Conservation (phyloP, 495 filamentous ascomycete species). For the Amorphotheca resinae region DNA sequence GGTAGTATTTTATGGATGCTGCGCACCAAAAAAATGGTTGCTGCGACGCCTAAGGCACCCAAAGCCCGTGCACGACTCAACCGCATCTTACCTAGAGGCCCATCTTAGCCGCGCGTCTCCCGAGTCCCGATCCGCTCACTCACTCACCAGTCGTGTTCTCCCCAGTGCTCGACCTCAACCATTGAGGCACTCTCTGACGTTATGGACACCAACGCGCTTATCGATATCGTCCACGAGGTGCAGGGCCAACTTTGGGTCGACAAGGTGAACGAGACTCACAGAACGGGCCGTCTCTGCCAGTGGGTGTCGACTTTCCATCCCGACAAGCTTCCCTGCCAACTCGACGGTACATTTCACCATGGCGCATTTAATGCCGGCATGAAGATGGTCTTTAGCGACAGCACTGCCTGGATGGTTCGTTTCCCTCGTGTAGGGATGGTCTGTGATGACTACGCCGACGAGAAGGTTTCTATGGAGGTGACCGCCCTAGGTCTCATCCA, state of each 20-base stretch:
- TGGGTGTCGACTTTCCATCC: constrained; percentile 30
- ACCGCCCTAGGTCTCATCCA: constrained; percentile 25
- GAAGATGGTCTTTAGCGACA: constrained; percentile 26
- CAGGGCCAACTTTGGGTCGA: constrained; percentile 22
- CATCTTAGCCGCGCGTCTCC: neutral
- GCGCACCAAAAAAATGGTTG: too few species aligned
- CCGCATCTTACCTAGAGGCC: too few species aligned
- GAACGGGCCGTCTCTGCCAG: constrained; percentile 20
- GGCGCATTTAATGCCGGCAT: constrained; percentile 25
- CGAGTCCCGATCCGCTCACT: neutral
- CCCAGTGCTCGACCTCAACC: neutral
- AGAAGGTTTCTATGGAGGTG: constrained; percentile 33
- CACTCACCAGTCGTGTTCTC: neutral
- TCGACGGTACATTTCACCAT: constrained; percentile 22
- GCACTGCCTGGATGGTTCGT: constrained; percentile 26
- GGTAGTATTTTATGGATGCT: too few species aligned
- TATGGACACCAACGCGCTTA: neutral
- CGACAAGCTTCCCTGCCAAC: constrained; percentile 24
- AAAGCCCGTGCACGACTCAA: too few species aligned
- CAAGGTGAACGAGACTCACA: constrained; percentile 23
- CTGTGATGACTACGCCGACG: constrained; percentile 21
- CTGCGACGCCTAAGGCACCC: too few species aligned
- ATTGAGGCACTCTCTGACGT: neutral
- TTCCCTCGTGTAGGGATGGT: constrained; percentile 27
- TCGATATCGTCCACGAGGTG: neutral